A percentile compares a stretch with the other conserved stretches of the same genome.
These are phyloP conservation scores for Kuraishia floccosa DNA, from an alignment of 805 yeast genomes.

Conservation along the genomic window DNA sequence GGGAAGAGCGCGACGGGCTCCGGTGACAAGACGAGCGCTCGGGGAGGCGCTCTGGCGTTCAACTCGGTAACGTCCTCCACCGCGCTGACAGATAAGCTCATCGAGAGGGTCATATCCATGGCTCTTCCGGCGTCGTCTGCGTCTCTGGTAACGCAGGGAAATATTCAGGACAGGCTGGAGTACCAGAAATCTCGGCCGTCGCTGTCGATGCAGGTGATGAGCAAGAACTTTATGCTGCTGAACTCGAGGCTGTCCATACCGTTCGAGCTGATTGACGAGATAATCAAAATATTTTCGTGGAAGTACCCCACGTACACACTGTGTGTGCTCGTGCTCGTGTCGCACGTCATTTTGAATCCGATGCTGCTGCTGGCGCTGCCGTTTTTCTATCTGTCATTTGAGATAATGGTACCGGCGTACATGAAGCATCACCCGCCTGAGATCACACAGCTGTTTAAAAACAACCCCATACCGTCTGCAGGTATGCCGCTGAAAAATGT, in stretches of 20 bases:
- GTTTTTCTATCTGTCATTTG: constrained; percentile 35
- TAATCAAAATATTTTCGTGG: constrained; percentile 54
- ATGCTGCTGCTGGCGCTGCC: constrained; percentile 43
- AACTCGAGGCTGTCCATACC: constrained; percentile 52
- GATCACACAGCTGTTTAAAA: constrained; percentile 12
- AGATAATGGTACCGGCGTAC: constrained; percentile 61
- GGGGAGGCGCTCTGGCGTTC: no score
- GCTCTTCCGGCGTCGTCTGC: constrained; percentile 57
- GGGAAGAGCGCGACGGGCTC: no score
- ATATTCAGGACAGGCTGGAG: constrained; percentile 41
- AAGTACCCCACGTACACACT: constrained; percentile 48
- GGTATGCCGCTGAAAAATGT: constrained; percentile 40
- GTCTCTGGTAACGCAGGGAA: constrained; percentile 24
- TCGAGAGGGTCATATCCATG: constrained; percentile 62
- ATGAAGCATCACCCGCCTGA: constrained; percentile 54
- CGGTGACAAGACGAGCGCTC: no score
- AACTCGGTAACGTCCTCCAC: no score
- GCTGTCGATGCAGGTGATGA: constrained; percentile 58
- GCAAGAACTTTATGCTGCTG: constrained; percentile 51
- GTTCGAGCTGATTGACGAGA: constrained; percentile 47
- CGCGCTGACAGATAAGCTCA: constrained; percentile 56
- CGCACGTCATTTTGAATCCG: constrained; percentile 46
- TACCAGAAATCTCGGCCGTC: constrained; percentile 57
- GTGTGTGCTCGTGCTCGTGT: constrained; percentile 31
- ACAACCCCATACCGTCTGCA: constrained; percentile 34